Evolutionary conservation across 768 basidiomycete species (phyloP).

Genomic region (Crassisporium funariophilum): DNA sequence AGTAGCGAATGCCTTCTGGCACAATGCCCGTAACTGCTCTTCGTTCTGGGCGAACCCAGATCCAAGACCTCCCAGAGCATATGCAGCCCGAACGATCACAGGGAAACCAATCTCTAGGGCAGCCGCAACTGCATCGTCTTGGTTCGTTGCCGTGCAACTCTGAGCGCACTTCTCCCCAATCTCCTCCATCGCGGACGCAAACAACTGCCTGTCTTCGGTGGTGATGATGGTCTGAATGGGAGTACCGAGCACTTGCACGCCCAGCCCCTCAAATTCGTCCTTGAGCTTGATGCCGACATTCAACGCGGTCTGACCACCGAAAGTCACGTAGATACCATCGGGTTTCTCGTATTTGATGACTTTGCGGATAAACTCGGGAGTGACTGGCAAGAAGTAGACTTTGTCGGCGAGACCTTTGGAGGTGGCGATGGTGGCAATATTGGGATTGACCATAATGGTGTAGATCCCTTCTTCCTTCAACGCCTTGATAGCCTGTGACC

Average conservation of each 20-base stretch:
- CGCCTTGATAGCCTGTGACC: slow-evolving; percentile 98
- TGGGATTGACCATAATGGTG: slow-evolving; percentile 98
- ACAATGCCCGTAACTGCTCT: slow-evolving; percentile 83
- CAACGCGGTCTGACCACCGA: slow-evolving; percentile 96
- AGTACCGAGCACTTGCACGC: slow-evolving; percentile 93
- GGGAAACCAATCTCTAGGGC: slow-evolving; percentile 89
- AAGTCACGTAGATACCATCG: slow-evolving; percentile 98
- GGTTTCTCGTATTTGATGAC: slow-evolving; percentile 99
- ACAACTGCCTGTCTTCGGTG: slow-evolving; percentile 95
- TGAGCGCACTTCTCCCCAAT: slow-evolving; percentile 96
- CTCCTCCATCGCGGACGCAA: slow-evolving; percentile 91
- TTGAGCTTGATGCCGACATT: slow-evolving; percentile 97
- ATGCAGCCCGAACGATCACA: slow-evolving; percentile 95
- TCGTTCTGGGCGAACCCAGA: slow-evolving; percentile 97
- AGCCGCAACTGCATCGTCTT: slow-evolving; percentile 81
- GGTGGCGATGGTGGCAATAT: slow-evolving; percentile 98
- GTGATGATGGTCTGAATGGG: slow-evolving; percentile 97
- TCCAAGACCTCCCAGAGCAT: slow-evolving; percentile 93
- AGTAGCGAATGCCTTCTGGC: slow-evolving; percentile 94
- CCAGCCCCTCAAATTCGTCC: slow-evolving; percentile 90
- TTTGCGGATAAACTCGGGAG: slow-evolving; percentile 95
- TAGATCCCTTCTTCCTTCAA: slow-evolving; percentile 99
- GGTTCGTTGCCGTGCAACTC: slow-evolving; percentile 83
- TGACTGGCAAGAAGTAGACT: slow-evolving; percentile 99
- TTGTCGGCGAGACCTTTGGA: slow-evolving; percentile 98